phyloP scores from a whole-genome alignment of 140 eudicot species.

The Flaveria floridana region DNA sequence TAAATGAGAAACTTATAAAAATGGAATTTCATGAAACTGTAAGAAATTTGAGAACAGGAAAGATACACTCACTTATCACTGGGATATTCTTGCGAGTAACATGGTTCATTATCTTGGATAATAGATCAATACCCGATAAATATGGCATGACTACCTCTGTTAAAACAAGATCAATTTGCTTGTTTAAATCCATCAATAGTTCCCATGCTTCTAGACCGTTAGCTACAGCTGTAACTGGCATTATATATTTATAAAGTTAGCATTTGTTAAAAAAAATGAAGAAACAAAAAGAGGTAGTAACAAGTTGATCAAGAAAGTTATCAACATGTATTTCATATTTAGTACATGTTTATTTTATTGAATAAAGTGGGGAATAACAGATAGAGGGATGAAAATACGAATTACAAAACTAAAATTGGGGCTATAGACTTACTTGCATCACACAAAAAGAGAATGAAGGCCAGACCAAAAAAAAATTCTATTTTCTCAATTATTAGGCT shows the following conservation, averaged over 20 bases:
- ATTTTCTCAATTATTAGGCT: not conserved
- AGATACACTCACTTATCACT: conserved; percentile 53
- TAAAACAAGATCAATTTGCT: conserved; percentile 54
- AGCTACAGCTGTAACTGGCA: conserved; percentile 53
- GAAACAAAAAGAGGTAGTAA: not conserved
- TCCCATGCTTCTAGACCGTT: conserved; percentile 73
- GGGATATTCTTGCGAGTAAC: conserved; percentile 55
- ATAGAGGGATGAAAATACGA: conserved; percentile 12
- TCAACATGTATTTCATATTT: not conserved
- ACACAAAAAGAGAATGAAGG: not conserved
- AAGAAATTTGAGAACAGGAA: conserved; percentile 12
- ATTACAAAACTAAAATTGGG: not conserved
- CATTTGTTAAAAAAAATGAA: conserved; percentile 18
- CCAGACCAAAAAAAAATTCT: not conserved
- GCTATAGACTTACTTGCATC: not conserved
- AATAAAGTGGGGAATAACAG: not conserved
- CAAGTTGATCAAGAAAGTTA: conserved; percentile 13
- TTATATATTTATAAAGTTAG: conserved; percentile 2
- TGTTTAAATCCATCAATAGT: conserved; percentile 41
- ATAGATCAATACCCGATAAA: conserved; percentile 60
- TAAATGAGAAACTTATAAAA: not conserved
- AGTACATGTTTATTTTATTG: not conserved
- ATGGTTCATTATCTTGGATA: conserved; percentile 52
- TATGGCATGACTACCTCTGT: conserved; percentile 63
- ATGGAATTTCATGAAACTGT: not conserved